These are phyloP conservation scores for Cladophialophora immunda DNA, from an alignment of 2,329 filamentous ascomycete genomes.

Conservation along the genomic window DNA sequence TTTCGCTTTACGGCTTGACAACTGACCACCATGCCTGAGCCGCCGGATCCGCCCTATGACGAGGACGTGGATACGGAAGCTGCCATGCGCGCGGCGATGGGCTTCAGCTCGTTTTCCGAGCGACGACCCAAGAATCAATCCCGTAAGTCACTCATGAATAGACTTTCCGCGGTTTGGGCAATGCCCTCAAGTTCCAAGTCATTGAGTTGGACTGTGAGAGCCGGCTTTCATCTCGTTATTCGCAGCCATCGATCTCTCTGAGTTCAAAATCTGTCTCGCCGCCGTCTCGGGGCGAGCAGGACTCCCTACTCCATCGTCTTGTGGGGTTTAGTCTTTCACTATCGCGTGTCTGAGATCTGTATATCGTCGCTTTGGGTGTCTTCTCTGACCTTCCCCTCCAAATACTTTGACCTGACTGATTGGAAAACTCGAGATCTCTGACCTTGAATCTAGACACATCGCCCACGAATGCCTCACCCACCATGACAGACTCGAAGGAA, in stretches of 20 bases:
- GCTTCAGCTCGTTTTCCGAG: slow-evolving; percentile 37
- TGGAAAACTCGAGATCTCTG: neutral
- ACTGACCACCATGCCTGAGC: slow-evolving; percentile 17
- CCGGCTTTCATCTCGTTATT: neutral
- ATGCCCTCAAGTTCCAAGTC: slow-evolving; percentile 1
- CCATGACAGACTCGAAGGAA: neutral
- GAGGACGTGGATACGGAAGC: slow-evolving; percentile 23
- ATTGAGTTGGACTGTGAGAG: neutral
- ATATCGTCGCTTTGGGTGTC: neutral
- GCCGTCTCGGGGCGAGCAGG: too few relatives aligned
- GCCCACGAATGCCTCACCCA: neutral
- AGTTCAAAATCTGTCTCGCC: neutral
- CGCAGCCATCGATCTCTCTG: neutral
- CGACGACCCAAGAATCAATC: slow-evolving; percentile 27
- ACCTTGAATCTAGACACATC: neutral
- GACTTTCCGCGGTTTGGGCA: slow-evolving; percentile 7
- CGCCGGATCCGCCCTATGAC: slow-evolving; percentile 11
- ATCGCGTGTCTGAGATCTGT: neutral
- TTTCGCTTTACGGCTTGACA: neutral
- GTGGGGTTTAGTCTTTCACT: too few relatives aligned
- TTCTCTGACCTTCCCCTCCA: neutral
- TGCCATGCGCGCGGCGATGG: slow-evolving; percentile 39
- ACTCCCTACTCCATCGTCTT: too few relatives aligned
- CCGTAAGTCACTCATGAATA: slow-evolving; percentile 24
- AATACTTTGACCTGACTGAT: neutral